Evolutionary conservation across 352 stramenopile genomes (phyloP).

Genomic region (Elongisporangium anandrum): DNA sequence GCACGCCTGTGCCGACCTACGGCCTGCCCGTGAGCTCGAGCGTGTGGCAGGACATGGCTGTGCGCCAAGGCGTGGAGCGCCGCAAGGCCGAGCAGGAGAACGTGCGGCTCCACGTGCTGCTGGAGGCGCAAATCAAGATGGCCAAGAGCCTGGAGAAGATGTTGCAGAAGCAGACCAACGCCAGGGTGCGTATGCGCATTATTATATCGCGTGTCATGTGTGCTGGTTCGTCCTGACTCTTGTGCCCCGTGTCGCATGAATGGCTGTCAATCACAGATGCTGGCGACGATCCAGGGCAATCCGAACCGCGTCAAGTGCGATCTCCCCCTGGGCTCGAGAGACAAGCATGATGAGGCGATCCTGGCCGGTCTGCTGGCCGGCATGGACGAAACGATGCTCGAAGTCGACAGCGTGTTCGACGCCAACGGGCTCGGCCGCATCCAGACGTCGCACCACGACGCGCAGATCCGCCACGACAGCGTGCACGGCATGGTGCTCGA

Average conservation of each 20-base stretch:
- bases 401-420: slow-evolving; percentile 24
- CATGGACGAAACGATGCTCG: slow-evolving; percentile 20
- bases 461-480: slow-evolving; percentile 15
- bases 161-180: slow-evolving; percentile 13
- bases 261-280: not conserved
- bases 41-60: slow-evolving; percentile 29
- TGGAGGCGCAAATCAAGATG: slow-evolving; percentile 22
- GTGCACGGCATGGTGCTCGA: slow-evolving; percentile 10
- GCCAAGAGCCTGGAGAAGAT: slow-evolving; percentile 20
- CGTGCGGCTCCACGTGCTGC: slow-evolving; percentile 30
- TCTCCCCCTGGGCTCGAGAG: not conserved
- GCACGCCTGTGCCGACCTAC: not conserved
- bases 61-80: slow-evolving; percentile 20
- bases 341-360: slow-evolving; percentile 15
- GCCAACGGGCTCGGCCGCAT: slow-evolving; percentile 15
- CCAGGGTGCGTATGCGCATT: slow-evolving; percentile 3
- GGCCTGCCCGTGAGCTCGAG: slow-evolving; percentile 1
- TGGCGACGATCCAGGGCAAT: not conserved
- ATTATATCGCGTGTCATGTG: not conserved
- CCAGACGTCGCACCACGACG: slow-evolving; percentile 13
- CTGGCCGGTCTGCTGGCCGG: slow-evolving; percentile 25
- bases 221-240: not conserved
- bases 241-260: not conserved
- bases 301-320: not conserved
- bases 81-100: slow-evolving; percentile 26